Conservation (phyloP, 805 yeast species). For the Dipodascopsis uninucleata region DNA sequence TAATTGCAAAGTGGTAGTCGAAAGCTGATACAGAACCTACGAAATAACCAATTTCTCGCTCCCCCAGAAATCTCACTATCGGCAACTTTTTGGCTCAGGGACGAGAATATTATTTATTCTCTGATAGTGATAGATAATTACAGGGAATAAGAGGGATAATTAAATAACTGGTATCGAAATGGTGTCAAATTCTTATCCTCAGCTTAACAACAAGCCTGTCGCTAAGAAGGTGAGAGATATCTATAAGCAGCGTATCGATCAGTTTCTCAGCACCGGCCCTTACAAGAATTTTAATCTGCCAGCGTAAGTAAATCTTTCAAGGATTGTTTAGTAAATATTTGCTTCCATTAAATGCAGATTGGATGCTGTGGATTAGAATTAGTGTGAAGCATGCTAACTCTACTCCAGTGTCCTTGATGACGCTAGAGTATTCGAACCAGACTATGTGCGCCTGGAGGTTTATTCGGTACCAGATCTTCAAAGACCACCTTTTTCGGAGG, state of each 20-base stretch:
- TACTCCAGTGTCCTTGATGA: constrained; percentile 54
- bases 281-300: constrained; percentile 72
- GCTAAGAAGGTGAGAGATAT: constrained; percentile 74
- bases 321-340: background rate
- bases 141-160: too few relatives aligned
- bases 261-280: constrained; percentile 71
- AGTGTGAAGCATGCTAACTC: background rate
- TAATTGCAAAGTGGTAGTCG: too few relatives aligned
- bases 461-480: constrained; percentile 70
- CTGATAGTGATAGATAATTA: too few relatives aligned
- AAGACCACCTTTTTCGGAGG: constrained; percentile 61
- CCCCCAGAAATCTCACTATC: too few relatives aligned
- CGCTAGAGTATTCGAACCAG: constrained; percentile 49
- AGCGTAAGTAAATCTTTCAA: constrained; percentile 38
- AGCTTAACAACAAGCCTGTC: constrained; percentile 51
- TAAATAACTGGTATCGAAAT: constrained; percentile 1
- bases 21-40: too few relatives aligned
- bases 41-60: too few relatives aligned
- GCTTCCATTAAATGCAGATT: background rate
- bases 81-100: too few relatives aligned
- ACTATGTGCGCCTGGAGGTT: constrained; percentile 55
- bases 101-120: too few relatives aligned
- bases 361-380: constrained; percentile 3
- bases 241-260: constrained; percentile 68
- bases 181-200: constrained; percentile 33